Conservation (phyloP, 2,329 filamentous ascomycete species). For the Aspergillus sp. region DNA sequence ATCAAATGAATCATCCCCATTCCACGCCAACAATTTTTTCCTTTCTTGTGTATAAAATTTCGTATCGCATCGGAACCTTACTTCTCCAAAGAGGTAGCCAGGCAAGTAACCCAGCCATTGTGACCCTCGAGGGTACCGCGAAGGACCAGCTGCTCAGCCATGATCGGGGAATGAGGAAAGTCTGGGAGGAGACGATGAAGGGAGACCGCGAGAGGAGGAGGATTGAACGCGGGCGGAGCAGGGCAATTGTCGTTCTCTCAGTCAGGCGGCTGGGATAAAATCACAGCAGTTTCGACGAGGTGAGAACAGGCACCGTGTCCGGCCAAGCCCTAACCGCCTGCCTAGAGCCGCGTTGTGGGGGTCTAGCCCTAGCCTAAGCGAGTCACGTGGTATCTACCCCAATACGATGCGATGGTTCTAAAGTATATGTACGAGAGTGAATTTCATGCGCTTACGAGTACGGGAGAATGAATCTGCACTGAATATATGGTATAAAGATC, state of each 20-base stretch:
- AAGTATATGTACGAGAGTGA: neutral
- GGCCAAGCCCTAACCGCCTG: conserved; percentile 30
- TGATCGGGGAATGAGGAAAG: conserved; percentile 36
- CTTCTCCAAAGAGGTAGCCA: conserved; percentile 99
- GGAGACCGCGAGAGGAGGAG: conserved; percentile 29
- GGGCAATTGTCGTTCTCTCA: conserved; percentile 27
- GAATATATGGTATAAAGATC: too few species aligned
- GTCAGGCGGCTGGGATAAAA: conserved; percentile 27
- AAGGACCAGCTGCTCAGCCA: conserved; percentile 92
- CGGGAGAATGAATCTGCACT: too few species aligned
- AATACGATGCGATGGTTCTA: too few species aligned
- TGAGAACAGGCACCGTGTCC: conserved; percentile 23
- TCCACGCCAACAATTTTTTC: conserved; percentile 5
- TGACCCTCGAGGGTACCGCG: conserved; percentile 98
- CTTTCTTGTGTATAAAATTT: conserved; percentile 6
- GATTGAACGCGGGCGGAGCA: conserved; percentile 33
- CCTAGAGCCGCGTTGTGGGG: conserved; percentile 14
- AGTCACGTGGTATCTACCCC: conserved; percentile 19
- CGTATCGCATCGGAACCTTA: conserved; percentile 44
- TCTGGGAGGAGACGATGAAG: conserved; percentile 29
- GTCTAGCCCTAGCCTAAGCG: conserved; percentile 25
- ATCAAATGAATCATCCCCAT: too few species aligned
- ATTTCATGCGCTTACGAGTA: too few species aligned
- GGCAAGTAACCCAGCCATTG: conserved; percentile 98
- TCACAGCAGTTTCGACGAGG: conserved; percentile 26